Evolutionary conservation across 2,329 filamentous ascomycete species (phyloP).

Genomic region (Fusarium transvaalense): DNA sequence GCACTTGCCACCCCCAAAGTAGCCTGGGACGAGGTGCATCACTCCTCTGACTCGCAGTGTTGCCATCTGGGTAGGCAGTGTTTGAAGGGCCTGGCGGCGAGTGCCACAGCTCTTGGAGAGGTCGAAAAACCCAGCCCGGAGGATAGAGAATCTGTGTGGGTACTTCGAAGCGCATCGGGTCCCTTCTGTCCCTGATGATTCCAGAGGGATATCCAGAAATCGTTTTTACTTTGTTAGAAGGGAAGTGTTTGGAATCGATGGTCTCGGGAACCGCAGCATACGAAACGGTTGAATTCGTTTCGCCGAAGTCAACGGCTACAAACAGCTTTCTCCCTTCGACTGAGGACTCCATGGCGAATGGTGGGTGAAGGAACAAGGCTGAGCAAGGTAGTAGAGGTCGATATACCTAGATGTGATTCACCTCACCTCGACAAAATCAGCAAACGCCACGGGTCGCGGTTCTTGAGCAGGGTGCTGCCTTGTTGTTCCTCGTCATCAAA

Average conservation of each 20-base stretch:
- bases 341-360: background rate
- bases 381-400: background rate
- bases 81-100: background rate
- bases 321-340: background rate
- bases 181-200: too few species aligned
- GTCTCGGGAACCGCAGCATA: background rate
- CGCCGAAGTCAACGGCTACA: conserved; percentile 11
- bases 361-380: background rate
- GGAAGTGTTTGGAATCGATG: background rate
- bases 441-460: background rate
- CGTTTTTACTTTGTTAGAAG: background rate
- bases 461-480: too few species aligned
- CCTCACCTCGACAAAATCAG: background rate
- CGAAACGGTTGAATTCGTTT: conserved; percentile 1
- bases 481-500: too few species aligned
- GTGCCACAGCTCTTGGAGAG: background rate
- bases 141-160: conserved; percentile 4
- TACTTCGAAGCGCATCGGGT: conserved; percentile 3
- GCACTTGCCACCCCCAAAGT: conserved; percentile 5
- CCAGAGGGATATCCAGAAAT: background rate
- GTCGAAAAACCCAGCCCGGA: background rate
- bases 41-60: background rate
- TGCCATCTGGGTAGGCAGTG: too few species aligned
- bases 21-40: background rate
- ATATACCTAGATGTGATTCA: background rate